These are phyloP conservation scores for Xanthoparmelia taractica DNA, from an alignment of 495 filamentous ascomycete genomes.

Conservation along the genomic window DNA sequence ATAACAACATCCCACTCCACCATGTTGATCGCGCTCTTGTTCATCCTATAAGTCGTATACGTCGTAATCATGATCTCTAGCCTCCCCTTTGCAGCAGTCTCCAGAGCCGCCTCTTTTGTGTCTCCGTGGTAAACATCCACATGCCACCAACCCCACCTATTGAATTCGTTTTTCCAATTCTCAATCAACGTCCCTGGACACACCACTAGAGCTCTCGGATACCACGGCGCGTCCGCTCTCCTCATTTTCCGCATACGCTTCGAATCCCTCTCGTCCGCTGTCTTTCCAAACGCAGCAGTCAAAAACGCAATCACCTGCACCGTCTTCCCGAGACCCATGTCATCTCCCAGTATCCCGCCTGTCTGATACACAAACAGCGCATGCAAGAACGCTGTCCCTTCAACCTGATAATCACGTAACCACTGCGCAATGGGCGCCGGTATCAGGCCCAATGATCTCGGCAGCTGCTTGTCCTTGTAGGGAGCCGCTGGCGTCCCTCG, in stretches of 20 bases:
- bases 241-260: conserved; percentile 92
- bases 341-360: conserved; percentile 85
- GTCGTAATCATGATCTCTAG: conserved; percentile 91
- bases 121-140: conserved; percentile 74
- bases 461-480: conserved; percentile 69
- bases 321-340: conserved; percentile 97
- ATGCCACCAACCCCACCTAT: conserved; percentile 94
- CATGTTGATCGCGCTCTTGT: conserved; percentile 68
- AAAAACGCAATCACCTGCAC: conserved; percentile 95
- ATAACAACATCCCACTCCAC: conserved; percentile 95
- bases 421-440: conserved; percentile 90
- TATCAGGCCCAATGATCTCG: conserved; percentile 72
- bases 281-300: conserved; percentile 89
- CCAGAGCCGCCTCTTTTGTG: conserved; percentile 62
- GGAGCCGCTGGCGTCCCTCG: conserved; percentile 50
- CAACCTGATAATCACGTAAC: conserved; percentile 83
- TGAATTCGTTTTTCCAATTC: conserved; percentile 83
- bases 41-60: conserved; percentile 75
- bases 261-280: conserved; percentile 76
- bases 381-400: conserved; percentile 81
- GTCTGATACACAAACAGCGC: conserved; percentile 85
- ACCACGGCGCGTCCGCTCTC: conserved; percentile 54
- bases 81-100: conserved; percentile 65
- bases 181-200: conserved; percentile 82
- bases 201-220: conserved; percentile 77